Conservation (phyloP, 139 green algal genomes). For the Asterochloris sp. region DNA sequence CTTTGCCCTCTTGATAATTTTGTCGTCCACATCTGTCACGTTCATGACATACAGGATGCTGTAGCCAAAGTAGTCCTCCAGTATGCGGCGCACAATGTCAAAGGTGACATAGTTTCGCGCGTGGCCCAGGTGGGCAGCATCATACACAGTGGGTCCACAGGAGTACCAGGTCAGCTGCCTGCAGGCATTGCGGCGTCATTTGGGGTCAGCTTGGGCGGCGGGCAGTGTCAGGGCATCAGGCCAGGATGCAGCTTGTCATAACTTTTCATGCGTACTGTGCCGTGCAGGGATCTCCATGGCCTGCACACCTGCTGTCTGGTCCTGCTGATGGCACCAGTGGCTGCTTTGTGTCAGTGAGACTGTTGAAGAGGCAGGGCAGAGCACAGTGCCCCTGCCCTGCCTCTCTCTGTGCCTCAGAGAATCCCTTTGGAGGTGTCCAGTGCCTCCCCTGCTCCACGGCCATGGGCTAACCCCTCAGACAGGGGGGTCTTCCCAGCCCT, state of each 20-base stretch:
- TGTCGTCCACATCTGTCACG: constrained; percentile 99
- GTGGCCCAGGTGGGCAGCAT: constrained; percentile 82
- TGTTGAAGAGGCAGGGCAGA: constrained; percentile 71
- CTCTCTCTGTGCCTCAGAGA: not conserved
- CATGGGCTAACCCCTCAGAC: too few relatives aligned
- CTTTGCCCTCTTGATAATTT: constrained; percentile 94
- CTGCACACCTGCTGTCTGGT: constrained; percentile 37
- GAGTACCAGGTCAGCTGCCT: constrained; percentile 86
- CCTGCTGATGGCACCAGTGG: constrained; percentile 73
- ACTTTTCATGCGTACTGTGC: not conserved
- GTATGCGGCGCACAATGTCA: constrained; percentile 92
- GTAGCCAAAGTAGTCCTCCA: constrained; percentile 95
- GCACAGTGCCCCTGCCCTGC: too few relatives aligned
- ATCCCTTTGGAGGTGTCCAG: not conserved
- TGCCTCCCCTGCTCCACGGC: not conserved
- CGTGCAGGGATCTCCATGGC: not conserved
- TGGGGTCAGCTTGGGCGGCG: not conserved
- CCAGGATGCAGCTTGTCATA: not conserved
- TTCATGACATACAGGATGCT: constrained; percentile 92
- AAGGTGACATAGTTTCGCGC: constrained; percentile 95
- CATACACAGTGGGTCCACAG: constrained; percentile 97
- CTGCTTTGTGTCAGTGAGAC: constrained; percentile 80
- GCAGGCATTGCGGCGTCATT: not conserved
- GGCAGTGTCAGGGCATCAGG: not conserved
- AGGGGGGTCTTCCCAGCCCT: too few relatives aligned